Evolutionary conservation across 1,139 yeast species (phyloP).

Genomic region (Hansenula lynferdii): DNA sequence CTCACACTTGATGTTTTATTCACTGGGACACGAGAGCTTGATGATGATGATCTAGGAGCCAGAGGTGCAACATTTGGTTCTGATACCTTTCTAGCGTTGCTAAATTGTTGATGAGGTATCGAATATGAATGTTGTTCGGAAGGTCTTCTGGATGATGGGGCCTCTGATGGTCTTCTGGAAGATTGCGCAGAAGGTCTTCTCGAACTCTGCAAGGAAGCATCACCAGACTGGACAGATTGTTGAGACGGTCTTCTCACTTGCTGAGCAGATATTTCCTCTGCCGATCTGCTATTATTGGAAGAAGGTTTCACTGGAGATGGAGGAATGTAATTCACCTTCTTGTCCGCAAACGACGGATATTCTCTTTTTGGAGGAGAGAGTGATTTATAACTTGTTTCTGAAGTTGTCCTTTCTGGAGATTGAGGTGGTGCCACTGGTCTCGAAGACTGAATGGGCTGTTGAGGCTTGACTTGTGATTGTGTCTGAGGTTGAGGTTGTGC

Average conservation of each 20-base stretch:
- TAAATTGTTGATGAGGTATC: neutral
- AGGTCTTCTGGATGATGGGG: neutral
- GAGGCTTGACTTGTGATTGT: too few species aligned
- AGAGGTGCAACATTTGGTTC: neutral
- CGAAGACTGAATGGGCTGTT: too few species aligned
- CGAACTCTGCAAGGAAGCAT: too few species aligned
- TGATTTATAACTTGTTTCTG: neutral
- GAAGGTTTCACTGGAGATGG: too few species aligned
- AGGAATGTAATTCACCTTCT: neutral
- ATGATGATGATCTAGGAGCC: neutral
- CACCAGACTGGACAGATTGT: too few species aligned
- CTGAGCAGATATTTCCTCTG: too few species aligned
- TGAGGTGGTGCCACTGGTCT: too few species aligned
- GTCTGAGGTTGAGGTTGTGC: conserved; percentile 1
- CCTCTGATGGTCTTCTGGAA: too few species aligned
- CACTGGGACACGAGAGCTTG: neutral
- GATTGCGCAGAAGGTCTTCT: too few species aligned
- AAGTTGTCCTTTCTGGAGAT: too few species aligned
- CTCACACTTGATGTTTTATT: neutral
- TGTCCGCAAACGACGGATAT: neutral
- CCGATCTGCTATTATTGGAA: too few species aligned
- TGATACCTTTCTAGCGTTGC: neutral
- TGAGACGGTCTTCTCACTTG: too few species aligned
- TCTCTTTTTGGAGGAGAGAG: conserved; percentile 5
- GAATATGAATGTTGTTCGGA: neutral